phyloP scores from a whole-genome alignment of 2,329 filamentous ascomycete genomes.

The Botrytis fabae region DNA sequence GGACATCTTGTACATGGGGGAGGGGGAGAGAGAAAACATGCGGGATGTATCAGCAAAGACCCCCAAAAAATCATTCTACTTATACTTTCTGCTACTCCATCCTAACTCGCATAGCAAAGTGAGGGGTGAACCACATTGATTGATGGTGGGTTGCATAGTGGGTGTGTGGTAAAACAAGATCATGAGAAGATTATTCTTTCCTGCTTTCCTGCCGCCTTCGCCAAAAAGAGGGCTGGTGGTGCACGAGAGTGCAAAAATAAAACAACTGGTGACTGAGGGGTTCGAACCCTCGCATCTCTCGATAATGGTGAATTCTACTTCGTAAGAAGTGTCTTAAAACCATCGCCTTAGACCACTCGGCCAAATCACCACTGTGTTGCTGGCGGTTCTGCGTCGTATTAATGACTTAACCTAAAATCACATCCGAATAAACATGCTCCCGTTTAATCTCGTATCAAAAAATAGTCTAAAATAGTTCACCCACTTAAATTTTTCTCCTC shows the following conservation, averaged over 20 bases:
- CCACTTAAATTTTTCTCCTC: not conserved
- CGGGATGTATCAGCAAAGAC: not conserved
- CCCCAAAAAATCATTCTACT: too few species aligned
- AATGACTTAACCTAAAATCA: too few species aligned
- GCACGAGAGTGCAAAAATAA: not conserved
- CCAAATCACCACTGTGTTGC: slow-evolving; percentile 26
- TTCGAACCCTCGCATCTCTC: slow-evolving; percentile 41
- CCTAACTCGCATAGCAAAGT: too few species aligned
- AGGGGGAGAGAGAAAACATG: not conserved
- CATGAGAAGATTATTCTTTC: too few species aligned
- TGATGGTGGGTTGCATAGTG: too few species aligned
- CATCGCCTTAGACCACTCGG: slow-evolving; percentile 40
- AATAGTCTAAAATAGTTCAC: not conserved
- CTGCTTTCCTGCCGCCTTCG: too few species aligned
- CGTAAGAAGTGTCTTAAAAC: slow-evolving; percentile 32
- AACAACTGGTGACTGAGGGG: slow-evolving; percentile 33
- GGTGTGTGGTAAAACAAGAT: too few species aligned
- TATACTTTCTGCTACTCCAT: too few species aligned
- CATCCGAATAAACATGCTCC: too few species aligned
- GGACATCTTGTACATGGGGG: not conserved
- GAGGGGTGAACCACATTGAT: too few species aligned
- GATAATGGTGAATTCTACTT: slow-evolving; percentile 36
- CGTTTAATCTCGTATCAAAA: not conserved
- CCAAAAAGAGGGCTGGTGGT: too few species aligned
- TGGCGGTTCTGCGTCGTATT: fast-evolving